Evolutionary conservation across 805 yeast genomes (phyloP).

Genomic region (Teunomyces barrocoloradensis): DNA sequence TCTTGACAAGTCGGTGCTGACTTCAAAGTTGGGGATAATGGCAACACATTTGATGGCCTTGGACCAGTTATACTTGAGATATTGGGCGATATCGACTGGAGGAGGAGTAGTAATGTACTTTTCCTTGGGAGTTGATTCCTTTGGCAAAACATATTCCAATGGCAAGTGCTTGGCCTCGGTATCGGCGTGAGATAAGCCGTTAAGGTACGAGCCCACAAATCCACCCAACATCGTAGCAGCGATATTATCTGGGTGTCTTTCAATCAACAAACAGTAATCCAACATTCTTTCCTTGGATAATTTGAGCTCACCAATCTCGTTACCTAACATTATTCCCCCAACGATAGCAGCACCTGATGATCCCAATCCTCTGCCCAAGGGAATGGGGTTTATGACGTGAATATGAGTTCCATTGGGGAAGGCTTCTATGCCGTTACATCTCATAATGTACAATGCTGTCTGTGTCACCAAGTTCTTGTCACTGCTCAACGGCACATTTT

Average conservation of each 20-base stretch:
- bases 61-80: constrained; percentile 82
- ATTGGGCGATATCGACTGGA: constrained; percentile 83
- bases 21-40: constrained; percentile 91
- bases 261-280: constrained; percentile 95
- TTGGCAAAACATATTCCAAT: constrained; percentile 78
- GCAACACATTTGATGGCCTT: constrained; percentile 82
- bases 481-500: constrained; percentile 71
- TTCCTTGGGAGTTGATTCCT: constrained; percentile 63
- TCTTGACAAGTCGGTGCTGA: constrained; percentile 87
- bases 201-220: constrained; percentile 90
- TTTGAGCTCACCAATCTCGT: constrained; percentile 72
- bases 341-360: constrained; percentile 98
- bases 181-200: constrained; percentile 74
- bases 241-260: constrained; percentile 97
- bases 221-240: constrained; percentile 99
- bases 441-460: constrained; percentile 86
- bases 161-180: constrained; percentile 78
- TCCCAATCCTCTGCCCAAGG: constrained; percentile 95
- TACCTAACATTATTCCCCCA: constrained; percentile 90
- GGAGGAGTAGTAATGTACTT: constrained; percentile 44
- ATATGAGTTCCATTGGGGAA: constrained; percentile 86
- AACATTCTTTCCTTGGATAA: constrained; percentile 78
- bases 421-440: constrained; percentile 70
- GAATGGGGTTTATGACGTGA: constrained; percentile 86
- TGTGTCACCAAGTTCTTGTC: constrained; percentile 85